phyloP scores from a whole-genome alignment of 2,329 filamentous ascomycete genomes.

The Trichoderma simmonsii region DNA sequence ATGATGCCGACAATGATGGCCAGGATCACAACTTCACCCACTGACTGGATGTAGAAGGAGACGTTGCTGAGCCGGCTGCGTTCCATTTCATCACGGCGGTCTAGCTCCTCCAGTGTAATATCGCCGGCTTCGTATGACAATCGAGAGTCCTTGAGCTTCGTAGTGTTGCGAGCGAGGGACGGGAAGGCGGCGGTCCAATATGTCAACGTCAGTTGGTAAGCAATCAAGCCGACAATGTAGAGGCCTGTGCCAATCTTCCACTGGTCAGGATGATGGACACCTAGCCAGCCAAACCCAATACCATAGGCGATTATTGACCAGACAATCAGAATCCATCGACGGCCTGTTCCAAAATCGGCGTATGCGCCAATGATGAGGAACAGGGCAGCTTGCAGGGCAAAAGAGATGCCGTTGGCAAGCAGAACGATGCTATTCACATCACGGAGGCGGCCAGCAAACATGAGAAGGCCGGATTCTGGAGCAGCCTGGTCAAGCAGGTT shows the following conservation, averaged over 20 bases:
- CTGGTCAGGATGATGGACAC: constrained; percentile 56
- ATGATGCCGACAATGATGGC: constrained; percentile 64
- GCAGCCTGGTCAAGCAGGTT: constrained; percentile 35
- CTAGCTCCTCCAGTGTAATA: constrained; percentile 58
- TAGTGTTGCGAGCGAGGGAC: constrained; percentile 37
- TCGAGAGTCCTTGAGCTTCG: constrained; percentile 33
- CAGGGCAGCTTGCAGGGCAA: constrained; percentile 61
- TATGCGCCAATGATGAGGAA: constrained; percentile 52
- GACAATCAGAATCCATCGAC: constrained; percentile 56
- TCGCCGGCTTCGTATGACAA: constrained; percentile 37
- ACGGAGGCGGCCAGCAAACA: constrained; percentile 54
- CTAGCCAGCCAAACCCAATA: constrained; percentile 65
- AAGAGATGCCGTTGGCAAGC: constrained; percentile 63
- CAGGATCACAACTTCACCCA: constrained; percentile 60
- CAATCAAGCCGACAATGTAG: constrained; percentile 65
- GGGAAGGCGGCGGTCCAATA: constrained; percentile 64
- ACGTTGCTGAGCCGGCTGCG: constrained; percentile 62
- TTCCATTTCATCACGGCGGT: constrained; percentile 59
- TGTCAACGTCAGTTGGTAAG: constrained; percentile 64
- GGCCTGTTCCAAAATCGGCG: constrained; percentile 63
- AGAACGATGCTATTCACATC: constrained; percentile 66
- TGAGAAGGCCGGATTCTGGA: constrained; percentile 49
- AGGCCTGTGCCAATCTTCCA: constrained; percentile 60
- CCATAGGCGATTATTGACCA: constrained; percentile 60
- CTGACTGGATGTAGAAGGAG: constrained; percentile 61